Conservation (phyloP, 345 rosid species). For the Stellera chamaejasme region DNA sequence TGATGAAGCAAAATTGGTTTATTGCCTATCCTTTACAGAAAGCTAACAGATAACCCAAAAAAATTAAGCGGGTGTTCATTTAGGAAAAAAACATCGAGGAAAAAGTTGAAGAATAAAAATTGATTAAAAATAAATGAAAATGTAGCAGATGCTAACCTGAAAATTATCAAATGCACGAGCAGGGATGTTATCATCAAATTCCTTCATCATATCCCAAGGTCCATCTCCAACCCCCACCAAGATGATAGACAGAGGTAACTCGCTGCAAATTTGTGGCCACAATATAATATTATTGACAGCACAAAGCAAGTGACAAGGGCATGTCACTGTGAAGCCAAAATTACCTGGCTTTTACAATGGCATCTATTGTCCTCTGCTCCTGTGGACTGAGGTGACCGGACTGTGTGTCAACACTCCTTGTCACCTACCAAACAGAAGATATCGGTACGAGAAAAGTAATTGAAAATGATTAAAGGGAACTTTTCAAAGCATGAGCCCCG, state of each 20-base stretch:
- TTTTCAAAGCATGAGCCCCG: too few relatives aligned
- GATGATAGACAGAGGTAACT: slow-evolving; percentile 75
- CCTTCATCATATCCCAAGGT: slow-evolving; percentile 93
- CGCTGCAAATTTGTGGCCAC: slow-evolving; percentile 31
- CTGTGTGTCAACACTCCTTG: slow-evolving; percentile 70
- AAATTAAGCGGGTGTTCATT: too few relatives aligned
- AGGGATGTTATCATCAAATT: slow-evolving; percentile 93
- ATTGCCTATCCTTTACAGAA: background rate
- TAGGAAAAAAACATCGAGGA: too few relatives aligned
- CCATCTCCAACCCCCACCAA: slow-evolving; percentile 96
- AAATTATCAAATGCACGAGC: slow-evolving; percentile 80
- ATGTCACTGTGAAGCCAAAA: background rate
- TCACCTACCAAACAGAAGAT: slow-evolving; percentile 37
- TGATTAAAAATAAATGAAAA: background rate
- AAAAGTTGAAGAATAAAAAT: background rate
- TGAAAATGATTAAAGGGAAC: too few relatives aligned
- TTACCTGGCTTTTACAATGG: slow-evolving; percentile 87
- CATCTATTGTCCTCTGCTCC: slow-evolving; percentile 72
- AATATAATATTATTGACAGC: slow-evolving; percentile 4
- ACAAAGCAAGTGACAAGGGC: slow-evolving; percentile 6
- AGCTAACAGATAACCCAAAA: too few relatives aligned
- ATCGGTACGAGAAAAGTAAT: too few relatives aligned
- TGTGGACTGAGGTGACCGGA: slow-evolving; percentile 64
- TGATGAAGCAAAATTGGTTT: slow-evolving; percentile 6
- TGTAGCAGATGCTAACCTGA: slow-evolving; percentile 33